Base-by-base conservation (phyloP, 495 filamentous ascomycete species). In the Thermothielavioides terrestris region DNA sequence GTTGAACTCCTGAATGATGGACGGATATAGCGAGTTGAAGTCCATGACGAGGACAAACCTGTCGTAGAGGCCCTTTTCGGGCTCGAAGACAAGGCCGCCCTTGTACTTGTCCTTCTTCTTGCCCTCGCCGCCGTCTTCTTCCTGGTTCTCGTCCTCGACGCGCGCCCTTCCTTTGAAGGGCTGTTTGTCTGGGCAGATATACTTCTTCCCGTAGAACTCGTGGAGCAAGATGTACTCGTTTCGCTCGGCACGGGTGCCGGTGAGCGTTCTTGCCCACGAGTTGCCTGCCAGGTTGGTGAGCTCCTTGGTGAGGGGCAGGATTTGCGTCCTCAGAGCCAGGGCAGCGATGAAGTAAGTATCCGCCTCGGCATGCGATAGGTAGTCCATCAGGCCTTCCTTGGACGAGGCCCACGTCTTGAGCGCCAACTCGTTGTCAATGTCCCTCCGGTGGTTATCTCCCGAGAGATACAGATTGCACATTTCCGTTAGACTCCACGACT, bases 71-170 rank as follows among this genome's bases (percentile, higher is more conserved):
- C 94, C 92, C 64, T 87, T 96, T 66, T 97, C 91, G 12, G 92
- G 92, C 62, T 98, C 92, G 58, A 98, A 98, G 50, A 98, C 92
- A 35, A 98, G 77, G 73, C 92, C 92, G 60, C 92, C 92, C 69
- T 98, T 96, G 71, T 84, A 98, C 65, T 97, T 98, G 66, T 98
- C 92, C 64, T 95, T 98, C 77, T 96, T 98, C 70, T 89, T 92
- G 32, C 66, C 73, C 59, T 86, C 86, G 2, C 71, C 78, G 22
- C 67, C 77, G 2, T 84, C 58, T 28, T 86, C 85, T 18, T 80
- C 81, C 17, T 72, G 70, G 21, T 75, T 73, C 37, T 78, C 74
- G 27, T 83, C 83, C 20, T 85, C 80, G 11, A 69, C 71, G 55
- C 86, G 88, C 4, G 74, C 70, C 45, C 86, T 82, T 20, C 77